Evolutionary conservation across 495 filamentous ascomycete genomes (phyloP).

Genomic region (Tuber calosporum): DNA sequence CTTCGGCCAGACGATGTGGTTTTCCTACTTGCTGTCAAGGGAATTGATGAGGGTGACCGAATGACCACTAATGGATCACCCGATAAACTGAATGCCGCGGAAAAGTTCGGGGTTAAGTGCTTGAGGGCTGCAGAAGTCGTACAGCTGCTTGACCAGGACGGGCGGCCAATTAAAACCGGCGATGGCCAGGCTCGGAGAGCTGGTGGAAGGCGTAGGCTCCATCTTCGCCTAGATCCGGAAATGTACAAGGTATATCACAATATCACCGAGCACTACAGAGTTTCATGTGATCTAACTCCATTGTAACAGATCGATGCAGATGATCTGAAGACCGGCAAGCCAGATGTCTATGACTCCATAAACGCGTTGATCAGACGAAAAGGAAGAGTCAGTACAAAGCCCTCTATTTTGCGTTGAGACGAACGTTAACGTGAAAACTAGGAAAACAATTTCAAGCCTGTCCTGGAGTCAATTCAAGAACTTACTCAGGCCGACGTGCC

Average conservation of each 20-base stretch:
- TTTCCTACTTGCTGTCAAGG: conserved; percentile 71
- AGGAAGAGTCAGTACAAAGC: conserved; percentile 47
- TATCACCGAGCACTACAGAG: conserved; percentile 2
- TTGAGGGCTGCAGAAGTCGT: conserved; percentile 80
- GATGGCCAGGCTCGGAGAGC: conserved; percentile 49
- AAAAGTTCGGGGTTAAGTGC: conserved; percentile 57
- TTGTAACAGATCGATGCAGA: conserved; percentile 55
- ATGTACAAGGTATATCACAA: conserved; percentile 56
- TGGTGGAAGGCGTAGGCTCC: conserved; percentile 58
- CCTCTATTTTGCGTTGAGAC: conserved; percentile 2
- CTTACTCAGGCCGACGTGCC: conserved; percentile 79
- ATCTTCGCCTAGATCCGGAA: conserved; percentile 72
- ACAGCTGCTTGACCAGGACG: conserved; percentile 82
- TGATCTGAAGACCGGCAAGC: conserved; percentile 54
- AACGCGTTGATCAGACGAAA: conserved; percentile 81
- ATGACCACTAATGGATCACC: conserved; percentile 52
- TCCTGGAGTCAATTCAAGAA: conserved; percentile 82
- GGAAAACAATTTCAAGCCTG: conserved; percentile 96
- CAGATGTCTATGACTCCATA: conserved; percentile 73
- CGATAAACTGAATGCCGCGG: conserved; percentile 49
- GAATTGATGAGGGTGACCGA: conserved; percentile 47
- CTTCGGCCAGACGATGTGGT: conserved; percentile 83
- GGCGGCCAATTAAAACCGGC: conserved; percentile 56
- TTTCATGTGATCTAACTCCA: conserved; percentile 20
- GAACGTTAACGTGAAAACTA: conserved; percentile 8